Conservation (phyloP, 2,329 filamentous ascomycete species). For the Escovopsis sp. region DNA sequence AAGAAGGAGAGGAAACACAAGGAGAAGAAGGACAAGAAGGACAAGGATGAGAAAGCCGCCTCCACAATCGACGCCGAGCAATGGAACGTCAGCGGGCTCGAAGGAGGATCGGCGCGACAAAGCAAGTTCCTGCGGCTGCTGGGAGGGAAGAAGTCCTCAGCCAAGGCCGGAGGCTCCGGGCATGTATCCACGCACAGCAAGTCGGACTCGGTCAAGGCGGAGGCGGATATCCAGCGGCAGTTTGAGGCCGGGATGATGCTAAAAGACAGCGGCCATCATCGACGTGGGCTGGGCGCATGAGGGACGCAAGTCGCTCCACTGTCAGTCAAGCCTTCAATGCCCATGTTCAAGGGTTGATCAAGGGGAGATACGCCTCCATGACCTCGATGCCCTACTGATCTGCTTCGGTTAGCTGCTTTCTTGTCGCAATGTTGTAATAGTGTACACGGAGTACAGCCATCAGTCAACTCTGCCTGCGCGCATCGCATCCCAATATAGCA, state of each 20-base stretch:
- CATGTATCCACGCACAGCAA: conserved; percentile 11
- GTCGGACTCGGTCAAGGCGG: conserved; percentile 25
- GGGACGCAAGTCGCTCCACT: neutral
- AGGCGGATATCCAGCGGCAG: conserved; percentile 40
- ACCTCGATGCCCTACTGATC: neutral
- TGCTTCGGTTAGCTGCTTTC: neutral
- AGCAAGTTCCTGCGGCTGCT: conserved; percentile 43
- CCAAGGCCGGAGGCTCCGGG: conserved; percentile 8
- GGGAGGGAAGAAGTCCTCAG: conserved; percentile 33
- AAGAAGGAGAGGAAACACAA: conserved; percentile 9
- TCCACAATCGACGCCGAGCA: conserved; percentile 20
- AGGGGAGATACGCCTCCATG: neutral
- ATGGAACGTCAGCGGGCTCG: conserved; percentile 39
- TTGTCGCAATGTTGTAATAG: conserved; percentile 1
- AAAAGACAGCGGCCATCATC: conserved; percentile 37
- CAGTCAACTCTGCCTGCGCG: too few species aligned
- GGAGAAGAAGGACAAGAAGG: conserved; percentile 9
- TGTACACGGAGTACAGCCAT: neutral
- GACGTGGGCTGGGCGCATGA: conserved; percentile 37
- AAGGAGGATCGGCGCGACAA: conserved; percentile 35
- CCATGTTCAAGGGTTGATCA: neutral
- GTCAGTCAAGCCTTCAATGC: neutral
- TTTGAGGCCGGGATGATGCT: conserved; percentile 41
- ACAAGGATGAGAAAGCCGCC: conserved; percentile 8
- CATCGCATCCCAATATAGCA: conserved; percentile 5